Conservation (phyloP, 495 filamentous ascomycete species). For the Penicillium pulvis region DNA sequence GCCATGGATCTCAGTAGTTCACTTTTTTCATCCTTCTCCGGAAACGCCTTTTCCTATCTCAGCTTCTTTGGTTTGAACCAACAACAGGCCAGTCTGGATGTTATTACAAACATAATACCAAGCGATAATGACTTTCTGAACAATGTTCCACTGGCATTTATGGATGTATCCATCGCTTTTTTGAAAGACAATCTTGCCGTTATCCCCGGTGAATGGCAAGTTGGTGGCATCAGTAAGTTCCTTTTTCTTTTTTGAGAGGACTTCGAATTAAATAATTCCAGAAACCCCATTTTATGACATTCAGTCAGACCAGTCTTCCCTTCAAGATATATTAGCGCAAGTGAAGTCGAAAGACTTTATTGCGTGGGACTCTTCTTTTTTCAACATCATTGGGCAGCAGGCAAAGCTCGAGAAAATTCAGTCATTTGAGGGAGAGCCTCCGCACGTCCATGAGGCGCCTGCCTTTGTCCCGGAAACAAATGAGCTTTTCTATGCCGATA, state of each 20-base stretch:
- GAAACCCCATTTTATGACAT: slow-evolving; percentile 18
- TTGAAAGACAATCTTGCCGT: slow-evolving; percentile 18
- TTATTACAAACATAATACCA: not conserved
- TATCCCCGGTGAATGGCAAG: slow-evolving; percentile 15
- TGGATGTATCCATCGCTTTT: slow-evolving; percentile 11
- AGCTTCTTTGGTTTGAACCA: slow-evolving; percentile 11
- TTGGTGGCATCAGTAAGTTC: slow-evolving; percentile 14
- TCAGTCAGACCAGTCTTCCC: slow-evolving; percentile 6
- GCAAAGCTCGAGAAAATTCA: slow-evolving; percentile 18
- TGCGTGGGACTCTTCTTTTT: slow-evolving; percentile 16
- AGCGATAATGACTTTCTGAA: slow-evolving; percentile 6
- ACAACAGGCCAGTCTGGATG: not conserved
- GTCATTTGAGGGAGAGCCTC: slow-evolving; percentile 14
- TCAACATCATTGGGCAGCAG: slow-evolving; percentile 13
- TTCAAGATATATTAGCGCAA: slow-evolving; percentile 2
- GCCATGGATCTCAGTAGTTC: slow-evolving; percentile 11
- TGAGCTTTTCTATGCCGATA: slow-evolving; percentile 17
- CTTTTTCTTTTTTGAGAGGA: not conserved
- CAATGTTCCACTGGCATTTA: slow-evolving; percentile 5
- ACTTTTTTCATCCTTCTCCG: slow-evolving; percentile 9
- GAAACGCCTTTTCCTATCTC: slow-evolving; percentile 5
- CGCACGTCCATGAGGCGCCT: slow-evolving; percentile 17
- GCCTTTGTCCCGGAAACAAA: slow-evolving; percentile 17
- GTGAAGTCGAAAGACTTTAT: slow-evolving; percentile 13
- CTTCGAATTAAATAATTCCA: slow-evolving; percentile 1